Evolutionary conservation across 805 yeast species (phyloP), one percentile per base, ranked within the genome.

Genomic region (Pichia californica): DNA sequence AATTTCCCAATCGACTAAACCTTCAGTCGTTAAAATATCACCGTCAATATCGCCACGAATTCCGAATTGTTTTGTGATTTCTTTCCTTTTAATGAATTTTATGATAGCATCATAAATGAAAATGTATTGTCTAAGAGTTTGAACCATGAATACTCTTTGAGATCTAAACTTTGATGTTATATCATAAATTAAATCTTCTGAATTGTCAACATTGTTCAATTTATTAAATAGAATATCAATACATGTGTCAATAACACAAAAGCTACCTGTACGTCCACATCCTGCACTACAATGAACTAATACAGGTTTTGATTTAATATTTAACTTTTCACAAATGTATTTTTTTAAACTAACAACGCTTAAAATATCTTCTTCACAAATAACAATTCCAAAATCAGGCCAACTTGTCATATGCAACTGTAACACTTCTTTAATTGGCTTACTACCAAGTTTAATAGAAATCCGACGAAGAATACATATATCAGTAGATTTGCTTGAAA

Each of bases 221-320:
- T 36, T 20, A 28, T 41, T 35, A 14, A 33, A 31, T 14, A 41
- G 10, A 11, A 27, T 26, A 27, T 81, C 74, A 29, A 77, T 62
- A 19, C 72, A 68, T 0, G 81, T 70, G 55, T 86, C 94, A 19
- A 83, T 64, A 1, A 88, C 77, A 48, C 88, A 78, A 57, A 81
- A 83, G 2, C 96, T 85, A 2, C 99, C 99, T 0, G 98, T 88
- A 45, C 99, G 70, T 16, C 99, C 99, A 57, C 95, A 88, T 0
- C 99, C 99, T 1, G 98, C 98, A 7, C 96, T 87, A 58, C 99
- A 91, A 63, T 91, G 98, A 21, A 84, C 85, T 36, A 88, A 58
- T 6, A 80, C 71, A 18, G 93, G 91, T 11, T 39, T 41, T 2
- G 40, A 19, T 15, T 47, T 41, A 14, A 31, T 14, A 13, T 49